Evolutionary conservation across 2,329 filamentous ascomycete species (phyloP), one percentile per base, ranked within the genome.

Genomic region (Colletotrichum sp.): DNA sequence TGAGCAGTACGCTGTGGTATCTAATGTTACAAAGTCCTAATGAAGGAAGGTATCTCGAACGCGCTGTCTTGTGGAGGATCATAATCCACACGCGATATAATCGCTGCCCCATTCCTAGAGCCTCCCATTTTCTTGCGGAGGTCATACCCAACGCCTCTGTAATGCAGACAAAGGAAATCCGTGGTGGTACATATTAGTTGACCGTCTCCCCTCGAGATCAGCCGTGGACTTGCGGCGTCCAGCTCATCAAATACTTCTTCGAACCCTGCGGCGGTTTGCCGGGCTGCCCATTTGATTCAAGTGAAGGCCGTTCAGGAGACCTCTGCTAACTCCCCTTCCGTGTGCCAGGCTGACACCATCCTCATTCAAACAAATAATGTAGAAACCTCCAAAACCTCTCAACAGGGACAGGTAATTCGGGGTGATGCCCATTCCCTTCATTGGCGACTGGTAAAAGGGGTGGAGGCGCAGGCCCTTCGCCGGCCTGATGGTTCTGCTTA

Each of bases 131-230:
- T 30, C 55, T 36, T 8, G 24, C 26, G 39, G 18, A 16, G 26
- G 34, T 13, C 9, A 68, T 63, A 32, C 55, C 39, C 32, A 26
- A 60, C 36, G 44, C 36, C 63, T 32, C 39, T 30, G 32, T 63
- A n/a, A 60, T 62, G 62, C 68, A 36, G 16, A 72, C 63, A 75
- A 72, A 68, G 28, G 34, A 44, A 75, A 72, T 34, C 16, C 16
- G 12, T 75, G 62, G 18, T 75, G 30, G 15, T 75, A 72, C 63
- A 75, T 71, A 75, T 75, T 75, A 75, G 63, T 62, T 72, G 24
- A n/a, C 66, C 30, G 36, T 63, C 34, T 24, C 6, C 18, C 44
- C 4, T n/a, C 39, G 18, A 49, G 39, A n/a, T 49, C 18, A 49
- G 39, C 18, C 18, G 2, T 49, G 39, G 9, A 49, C 39, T 49